Evolutionary conservation across 805 yeast genomes (phyloP).

Genomic region (Sugiyamaella smithiae): DNA sequence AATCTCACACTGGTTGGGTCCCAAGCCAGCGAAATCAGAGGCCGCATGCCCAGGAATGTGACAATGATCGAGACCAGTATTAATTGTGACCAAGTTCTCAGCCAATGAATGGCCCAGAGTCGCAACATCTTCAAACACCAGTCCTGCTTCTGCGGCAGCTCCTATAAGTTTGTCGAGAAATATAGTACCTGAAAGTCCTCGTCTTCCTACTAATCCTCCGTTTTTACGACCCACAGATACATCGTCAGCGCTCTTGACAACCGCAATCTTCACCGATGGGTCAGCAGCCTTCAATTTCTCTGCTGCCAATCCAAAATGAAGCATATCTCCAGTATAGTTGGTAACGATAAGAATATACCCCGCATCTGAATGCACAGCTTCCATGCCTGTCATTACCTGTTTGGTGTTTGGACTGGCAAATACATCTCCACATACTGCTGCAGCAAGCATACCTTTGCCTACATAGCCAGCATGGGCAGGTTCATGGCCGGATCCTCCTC

Average conservation of each 20-base stretch:
- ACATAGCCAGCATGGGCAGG: constrained; percentile 90
- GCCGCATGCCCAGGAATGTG: constrained; percentile 71
- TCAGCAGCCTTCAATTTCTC: constrained; percentile 82
- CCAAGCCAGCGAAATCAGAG: constrained; percentile 46
- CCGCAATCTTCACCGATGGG: constrained; percentile 50
- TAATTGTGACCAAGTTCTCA: constrained; percentile 64
- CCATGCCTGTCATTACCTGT: constrained; percentile 69
- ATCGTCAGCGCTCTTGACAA: constrained; percentile 80
- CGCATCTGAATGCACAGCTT: constrained; percentile 49
- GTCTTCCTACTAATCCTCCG: constrained; percentile 85
- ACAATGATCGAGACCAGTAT: constrained; percentile 83
- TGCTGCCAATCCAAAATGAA: constrained; percentile 86
- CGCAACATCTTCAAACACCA: constrained; percentile 56
- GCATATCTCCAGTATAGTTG: constrained; percentile 89
- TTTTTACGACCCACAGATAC: constrained; percentile 85
- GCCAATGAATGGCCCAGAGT: constrained; percentile 86
- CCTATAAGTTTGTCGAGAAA: constrained; percentile 81
- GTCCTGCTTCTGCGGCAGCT: constrained; percentile 48
- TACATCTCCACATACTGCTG: constrained; percentile 82
- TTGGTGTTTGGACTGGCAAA: constrained; percentile 90
- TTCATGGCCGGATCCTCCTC: constrained; percentile 96
- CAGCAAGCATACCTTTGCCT: constrained; percentile 78
- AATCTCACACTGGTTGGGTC: constrained; percentile 66
- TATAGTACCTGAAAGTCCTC: constrained; percentile 89
- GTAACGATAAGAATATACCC: constrained; percentile 80